Evolutionary conservation across 345 rosid genomes (phyloP).

Genomic region (Hibiscus syriacus): DNA sequence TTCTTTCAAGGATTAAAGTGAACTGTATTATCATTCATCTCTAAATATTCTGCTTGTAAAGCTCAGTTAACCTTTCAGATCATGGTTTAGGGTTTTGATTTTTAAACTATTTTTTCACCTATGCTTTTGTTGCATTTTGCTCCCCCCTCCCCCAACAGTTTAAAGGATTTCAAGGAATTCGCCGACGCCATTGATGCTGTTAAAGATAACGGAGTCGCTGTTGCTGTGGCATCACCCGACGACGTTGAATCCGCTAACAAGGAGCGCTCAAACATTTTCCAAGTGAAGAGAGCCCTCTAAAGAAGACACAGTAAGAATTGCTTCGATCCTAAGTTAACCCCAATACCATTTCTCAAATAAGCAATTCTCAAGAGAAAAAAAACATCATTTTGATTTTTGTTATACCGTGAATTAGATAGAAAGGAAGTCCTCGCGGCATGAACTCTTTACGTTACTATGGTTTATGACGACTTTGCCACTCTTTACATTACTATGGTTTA

Average conservation of each 20-base stretch:
- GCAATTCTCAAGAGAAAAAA: no score
- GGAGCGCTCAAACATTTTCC: constrained; percentile 50
- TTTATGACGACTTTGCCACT: no score
- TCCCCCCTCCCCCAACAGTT: constrained; percentile 26
- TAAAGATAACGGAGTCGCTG: constrained; percentile 61
- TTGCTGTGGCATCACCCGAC: constrained; percentile 72
- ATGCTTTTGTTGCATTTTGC: neutral
- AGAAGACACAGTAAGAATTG: neutral
- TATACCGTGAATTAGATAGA: no score
- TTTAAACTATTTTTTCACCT: neutral
- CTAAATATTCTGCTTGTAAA: no score
- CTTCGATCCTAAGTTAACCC: neutral
- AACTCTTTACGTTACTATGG: no score
- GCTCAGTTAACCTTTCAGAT: no score
- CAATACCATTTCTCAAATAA: neutral
- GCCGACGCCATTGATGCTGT: constrained; percentile 59
- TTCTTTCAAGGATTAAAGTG: no score
- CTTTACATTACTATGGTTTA: no score
- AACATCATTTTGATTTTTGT: no score
- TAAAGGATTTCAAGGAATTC: constrained; percentile 80
- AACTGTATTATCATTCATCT: no score
- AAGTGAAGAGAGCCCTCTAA: constrained; percentile 66
- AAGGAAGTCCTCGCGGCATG: no score
- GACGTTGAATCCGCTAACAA: constrained; percentile 66
- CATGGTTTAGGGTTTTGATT: no score